Evolutionary conservation across 306 rosid species (phyloP), one percentile per base, ranked within the genome.

Genomic region (Cucumis cinereus): DNA sequence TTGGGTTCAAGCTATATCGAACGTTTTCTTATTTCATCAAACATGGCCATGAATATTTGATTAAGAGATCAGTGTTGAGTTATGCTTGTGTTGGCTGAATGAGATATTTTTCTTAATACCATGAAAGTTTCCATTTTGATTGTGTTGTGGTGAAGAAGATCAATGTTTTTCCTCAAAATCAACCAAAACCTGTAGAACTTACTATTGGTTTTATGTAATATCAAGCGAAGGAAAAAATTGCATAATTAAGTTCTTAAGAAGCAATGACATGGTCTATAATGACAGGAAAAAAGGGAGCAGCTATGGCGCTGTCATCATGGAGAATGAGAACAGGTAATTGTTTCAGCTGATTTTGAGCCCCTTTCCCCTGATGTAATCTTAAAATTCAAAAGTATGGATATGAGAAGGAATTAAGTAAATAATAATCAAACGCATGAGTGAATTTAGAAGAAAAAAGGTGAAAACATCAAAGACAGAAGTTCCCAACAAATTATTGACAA

Each of bases 281-380:
- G 49, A 81, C 97, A 93, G 97, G 83, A 93, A 84, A 88, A 85
- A 93, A 85, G 93, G 93, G 80, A 87, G 50, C 88, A 85, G 76
- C 89, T 83, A 85, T 19, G 88, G 83, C 66, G 56, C 74, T 68
- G 82, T 77, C 86, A 80, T 89, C 57, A 79, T 83, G 41, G 89
- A 86, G 88, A 80, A 91, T 76, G 84, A 82, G 81, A 87, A 79
- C 77, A 86, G 91, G 94, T 92, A 87, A 77, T 7, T 22, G 12
- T 26, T 73, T 30, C 59, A 8, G 7, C 35, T 74, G 8, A 57
- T 15, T 52, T 52, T 30, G 41, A 28, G 40, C n/a, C 68, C 68
- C 20, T 3, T 28, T 64, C n/a, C 28, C 30, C 47, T 9, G 3
- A 64, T 17, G 8, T 36, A 16, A 64, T 9, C 50, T 16, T 66